These are phyloP conservation scores for Parastagonospora nodorum DNA, from an alignment of 2,329 filamentous ascomycete species.

Conservation along the genomic window DNA sequence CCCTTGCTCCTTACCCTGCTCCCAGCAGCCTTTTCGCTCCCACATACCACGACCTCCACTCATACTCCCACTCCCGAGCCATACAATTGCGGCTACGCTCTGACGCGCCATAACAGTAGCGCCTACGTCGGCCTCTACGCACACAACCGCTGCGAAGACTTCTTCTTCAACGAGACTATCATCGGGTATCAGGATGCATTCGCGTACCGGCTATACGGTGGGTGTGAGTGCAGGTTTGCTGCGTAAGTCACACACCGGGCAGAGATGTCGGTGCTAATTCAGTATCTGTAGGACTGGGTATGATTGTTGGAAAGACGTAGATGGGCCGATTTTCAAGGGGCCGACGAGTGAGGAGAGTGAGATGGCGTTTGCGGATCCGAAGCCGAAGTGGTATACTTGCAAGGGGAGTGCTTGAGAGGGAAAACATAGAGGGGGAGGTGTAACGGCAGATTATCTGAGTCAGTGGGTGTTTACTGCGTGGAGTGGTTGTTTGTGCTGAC, in stretches of 20 bases:
- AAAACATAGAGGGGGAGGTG: too few species aligned
- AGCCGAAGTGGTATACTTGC: too few species aligned
- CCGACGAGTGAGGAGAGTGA: not conserved
- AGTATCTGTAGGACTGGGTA: too few species aligned
- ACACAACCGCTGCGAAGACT: slow-evolving; percentile 3
- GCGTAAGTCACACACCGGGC: not conserved
- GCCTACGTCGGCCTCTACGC: slow-evolving; percentile 11
- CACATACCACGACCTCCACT: not conserved
- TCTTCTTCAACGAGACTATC: slow-evolving; percentile 13
- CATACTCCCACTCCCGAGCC: not conserved
- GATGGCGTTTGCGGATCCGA: too few species aligned
- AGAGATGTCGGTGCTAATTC: not conserved
- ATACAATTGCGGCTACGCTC: slow-evolving; percentile 17
- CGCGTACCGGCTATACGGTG: slow-evolving; percentile 11
- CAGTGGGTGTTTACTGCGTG: too few species aligned
- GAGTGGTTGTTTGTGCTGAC: too few species aligned
- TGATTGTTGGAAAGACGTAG: not conserved
- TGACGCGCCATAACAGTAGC: slow-evolving; percentile 14
- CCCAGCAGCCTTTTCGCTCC: not conserved
- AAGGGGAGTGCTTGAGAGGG: too few species aligned
- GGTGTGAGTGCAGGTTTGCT: slow-evolving; percentile 12
- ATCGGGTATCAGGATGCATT: slow-evolving; percentile 10
- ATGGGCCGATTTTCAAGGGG: not conserved
- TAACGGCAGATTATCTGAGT: too few species aligned
- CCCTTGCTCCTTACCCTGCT: not conserved